Percentiles rank a stretch among this genome's conserved stretches.
phyloP scores from a whole-genome alignment of 164 flowering plant species.

The Chloranthus sessilifolius region DNA sequence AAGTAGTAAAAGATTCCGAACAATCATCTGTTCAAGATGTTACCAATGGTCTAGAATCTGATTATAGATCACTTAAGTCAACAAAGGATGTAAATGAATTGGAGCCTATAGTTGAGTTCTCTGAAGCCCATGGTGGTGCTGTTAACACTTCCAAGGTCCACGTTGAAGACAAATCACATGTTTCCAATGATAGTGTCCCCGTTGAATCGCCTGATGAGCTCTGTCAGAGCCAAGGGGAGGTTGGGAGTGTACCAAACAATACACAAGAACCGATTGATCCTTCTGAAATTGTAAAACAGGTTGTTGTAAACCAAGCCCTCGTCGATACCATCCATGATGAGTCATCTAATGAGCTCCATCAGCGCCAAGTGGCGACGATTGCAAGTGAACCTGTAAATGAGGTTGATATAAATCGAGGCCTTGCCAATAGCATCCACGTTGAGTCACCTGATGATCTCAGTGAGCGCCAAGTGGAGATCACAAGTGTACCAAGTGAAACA shows the following conservation, averaged over 20 bases:
- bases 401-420: conserved; percentile 19
- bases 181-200: too few relatives aligned
- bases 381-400: conserved; percentile 77
- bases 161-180: too few relatives aligned
- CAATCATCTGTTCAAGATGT: conserved; percentile 12
- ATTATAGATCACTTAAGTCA: conserved; percentile 14
- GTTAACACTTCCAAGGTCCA: conserved; percentile 6
- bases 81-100: too few relatives aligned
- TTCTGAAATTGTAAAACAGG: conserved; percentile 13
- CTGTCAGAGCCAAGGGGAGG: conserved; percentile 15
- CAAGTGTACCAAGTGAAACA: conserved; percentile 11
- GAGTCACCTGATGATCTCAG: conserved; percentile 16
- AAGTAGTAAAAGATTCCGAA: conserved; percentile 8
- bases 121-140: conserved; percentile 14
- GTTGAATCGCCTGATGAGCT: conserved; percentile 16
- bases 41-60: conserved; percentile 10
- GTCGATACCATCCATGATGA: conserved; percentile 77
- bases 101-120: too few relatives aligned
- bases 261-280: conserved; percentile 1
- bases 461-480: conserved; percentile 17
- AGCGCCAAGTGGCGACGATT: too few relatives aligned
- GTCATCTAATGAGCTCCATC: too few relatives aligned
- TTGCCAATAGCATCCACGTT: too few relatives aligned
- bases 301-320: conserved; percentile 23
- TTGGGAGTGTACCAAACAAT: conserved; percentile 11